These are phyloP conservation scores for Meyerozyma athensensis DNA, from an alignment of 1,139 yeast genomes.

Conservation along the genomic window DNA sequence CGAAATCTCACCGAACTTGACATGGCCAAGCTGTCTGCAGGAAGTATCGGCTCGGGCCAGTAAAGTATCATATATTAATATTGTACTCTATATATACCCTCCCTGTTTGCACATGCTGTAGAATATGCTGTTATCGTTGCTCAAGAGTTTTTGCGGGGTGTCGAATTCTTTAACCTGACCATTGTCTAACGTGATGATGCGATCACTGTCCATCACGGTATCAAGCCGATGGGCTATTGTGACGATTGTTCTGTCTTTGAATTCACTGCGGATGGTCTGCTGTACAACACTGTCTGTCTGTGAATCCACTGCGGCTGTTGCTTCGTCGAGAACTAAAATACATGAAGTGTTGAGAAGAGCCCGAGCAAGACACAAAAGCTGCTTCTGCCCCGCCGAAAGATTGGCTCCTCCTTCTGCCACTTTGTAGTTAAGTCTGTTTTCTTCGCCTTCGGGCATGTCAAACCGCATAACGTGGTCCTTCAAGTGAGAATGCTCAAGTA, in stretches of 20 bases:
- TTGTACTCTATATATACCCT: conserved; percentile 21
- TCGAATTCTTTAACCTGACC: conserved; percentile 73
- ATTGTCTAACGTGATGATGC: conserved; percentile 61
- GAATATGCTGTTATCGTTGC: conserved; percentile 41
- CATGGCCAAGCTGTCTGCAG: conserved; percentile 57
- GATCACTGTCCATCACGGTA: conserved; percentile 76
- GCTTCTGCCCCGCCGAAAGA: conserved; percentile 75
- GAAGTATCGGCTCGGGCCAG: conserved; percentile 29
- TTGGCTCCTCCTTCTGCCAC: conserved; percentile 70
- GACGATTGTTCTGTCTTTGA: conserved; percentile 61
- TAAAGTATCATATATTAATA: conserved; percentile 5
- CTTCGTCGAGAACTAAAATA: conserved; percentile 72
- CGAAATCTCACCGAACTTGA: conserved; percentile 40
- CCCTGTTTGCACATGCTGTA: conserved; percentile 50
- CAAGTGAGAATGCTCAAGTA: conserved; percentile 49
- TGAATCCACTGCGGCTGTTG: conserved; percentile 81
- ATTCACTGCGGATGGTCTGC: conserved; percentile 62
- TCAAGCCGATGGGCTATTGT: conserved; percentile 83
- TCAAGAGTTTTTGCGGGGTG: conserved; percentile 48
- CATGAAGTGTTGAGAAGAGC: conserved; percentile 59
- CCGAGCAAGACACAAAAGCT: conserved; percentile 69
- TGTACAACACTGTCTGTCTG: conserved; percentile 75
- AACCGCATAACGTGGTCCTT: conserved; percentile 39
- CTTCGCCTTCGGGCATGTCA: conserved; percentile 20
- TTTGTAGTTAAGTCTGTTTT: conserved; percentile 33